Evolutionary conservation across 2,329 filamentous ascomycete species (phyloP), one percentile per base, ranked within the genome.

Genomic region (Arachnomyces sp.): DNA sequence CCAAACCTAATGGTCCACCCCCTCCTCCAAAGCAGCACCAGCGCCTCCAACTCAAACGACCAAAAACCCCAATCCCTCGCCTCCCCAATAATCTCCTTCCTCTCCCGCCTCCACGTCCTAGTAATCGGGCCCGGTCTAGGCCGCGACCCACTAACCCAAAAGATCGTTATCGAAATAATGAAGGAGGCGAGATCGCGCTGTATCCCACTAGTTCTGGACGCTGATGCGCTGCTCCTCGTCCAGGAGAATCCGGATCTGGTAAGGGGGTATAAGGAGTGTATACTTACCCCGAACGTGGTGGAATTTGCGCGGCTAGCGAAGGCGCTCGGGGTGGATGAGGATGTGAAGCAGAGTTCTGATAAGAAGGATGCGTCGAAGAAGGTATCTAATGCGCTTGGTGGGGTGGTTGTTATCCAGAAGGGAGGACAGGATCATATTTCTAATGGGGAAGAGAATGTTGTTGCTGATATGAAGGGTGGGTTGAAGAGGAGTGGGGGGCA

Each of bases 1-100:
- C 92, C 92, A 2, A 95, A 96, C 61, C 73, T 98, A 18, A 98
- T 98, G 90, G 92, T 98, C 8, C 92, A 96, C 63, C 92, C 92
- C 1, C 77, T 95, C 50, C 90, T 98, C 79, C 84, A 87, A 20
- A 86, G 92, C 63, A 77, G 79, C 34, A 50, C 52, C 59, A n/a
- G 56, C 65, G 65, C 76, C 39, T 60, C 66, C 16, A 61, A 68
- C 36, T 20, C 7, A 30, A 13, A 18, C 1, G 17, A 31, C n/a
- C 30, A 29, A 29, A 76, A 82, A 41, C 68, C 69, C 9, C 72
- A 77, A 49, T 73, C 82, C 2, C 73, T 94, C 35, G 77, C 84
- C 7, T 64, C 73, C 16, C 68, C 75, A 38, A 82, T 96, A 49
- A 75, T 89, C 45, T 77, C 74, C 44, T 84, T 96, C 78, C 76